Evolutionary conservation across 768 basidiomycete species (phyloP), one percentile per base, ranked within the genome.

Genomic region (Termitomyces sp.): DNA sequence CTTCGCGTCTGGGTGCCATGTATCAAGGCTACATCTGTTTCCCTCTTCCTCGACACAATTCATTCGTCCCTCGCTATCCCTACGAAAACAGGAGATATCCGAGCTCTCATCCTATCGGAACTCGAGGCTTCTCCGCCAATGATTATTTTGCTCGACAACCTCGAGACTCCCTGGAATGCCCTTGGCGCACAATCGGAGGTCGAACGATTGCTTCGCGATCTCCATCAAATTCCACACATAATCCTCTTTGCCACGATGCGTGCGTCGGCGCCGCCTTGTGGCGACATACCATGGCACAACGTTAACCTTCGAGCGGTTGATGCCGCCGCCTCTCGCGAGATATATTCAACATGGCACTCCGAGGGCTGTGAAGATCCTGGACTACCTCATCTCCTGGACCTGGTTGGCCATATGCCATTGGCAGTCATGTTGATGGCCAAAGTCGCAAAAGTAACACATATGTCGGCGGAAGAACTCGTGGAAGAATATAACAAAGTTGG

Each of bases 81-180:
- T n/a, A 55, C 55, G 6, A 59, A 58, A 31, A 68, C 66, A 18
- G 60, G 65, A 18, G 63, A 69, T 56, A 49, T 51, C 7, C 61
- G 67, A 18, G 53, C 34, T 11, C 58, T 67, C 52, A 65, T 69
- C 48, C 47, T 69, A 30, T 53, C 49, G 20, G 67, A 69, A 54
- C 68, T 72, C 20, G 45, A 59, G 24, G 59, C 66, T 11, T 62
- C 60, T n/a, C 62, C 65, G 4, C 69, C 66, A 7, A 61, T 70
- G 8, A 47, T 77, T 24, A 34, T 78, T 22, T 58, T 77, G 24
- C 63, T 78, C 9, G 75, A 78, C 55, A 75, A 77, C 54, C 75
- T 78, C 54, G 77, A 78, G 65, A 74, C 75, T 6, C 68, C 72
- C 4, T 76, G 75, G 75, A 67, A 73, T 58, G 62, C 55, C 8